Percentiles rank a stretch among this genome's conserved stretches.
These are phyloP conservation scores for Paramecium tetraurelia DNA, from an alignment of 73 alveolate genomes.

Conservation along the genomic window DNA sequence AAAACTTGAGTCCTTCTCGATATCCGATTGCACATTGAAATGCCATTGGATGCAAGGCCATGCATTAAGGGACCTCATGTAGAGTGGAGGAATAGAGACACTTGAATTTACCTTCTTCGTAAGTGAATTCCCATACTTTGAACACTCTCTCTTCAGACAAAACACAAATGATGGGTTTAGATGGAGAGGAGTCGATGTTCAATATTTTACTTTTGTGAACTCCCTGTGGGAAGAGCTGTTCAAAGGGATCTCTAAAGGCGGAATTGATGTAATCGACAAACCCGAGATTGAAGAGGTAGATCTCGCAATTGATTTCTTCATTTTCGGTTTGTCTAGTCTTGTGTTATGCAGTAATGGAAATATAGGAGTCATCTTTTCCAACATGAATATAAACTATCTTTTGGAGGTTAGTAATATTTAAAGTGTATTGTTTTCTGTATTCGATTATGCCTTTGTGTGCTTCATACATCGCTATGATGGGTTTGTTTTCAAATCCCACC, in stretches of 20 bases:
- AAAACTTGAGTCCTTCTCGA: slow-evolving; percentile 45
- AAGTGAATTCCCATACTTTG: slow-evolving; percentile 57
- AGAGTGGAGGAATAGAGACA: slow-evolving; percentile 44
- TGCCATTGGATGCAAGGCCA: slow-evolving; percentile 56
- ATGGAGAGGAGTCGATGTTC: slow-evolving; percentile 20
- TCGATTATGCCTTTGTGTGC: not conserved
- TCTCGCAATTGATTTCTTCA: slow-evolving; percentile 21
- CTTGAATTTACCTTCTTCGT: slow-evolving; percentile 30
- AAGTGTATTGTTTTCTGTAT: not conserved
- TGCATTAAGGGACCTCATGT: slow-evolving; percentile 55
- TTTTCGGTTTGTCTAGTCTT: not conserved
- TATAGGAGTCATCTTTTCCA: slow-evolving; percentile 23
- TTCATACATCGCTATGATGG: not conserved
- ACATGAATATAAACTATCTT: not conserved
- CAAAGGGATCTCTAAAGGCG: slow-evolving; percentile 60
- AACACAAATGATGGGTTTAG: slow-evolving; percentile 11
- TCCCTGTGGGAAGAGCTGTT: slow-evolving; percentile 48
- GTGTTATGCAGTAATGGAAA: not conserved
- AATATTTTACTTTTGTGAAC: slow-evolving; percentile 55
- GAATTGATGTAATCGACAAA: slow-evolving; percentile 52
- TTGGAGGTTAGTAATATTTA: not conserved
- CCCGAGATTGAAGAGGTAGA: slow-evolving; percentile 51
- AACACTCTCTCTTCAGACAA: slow-evolving; percentile 54
- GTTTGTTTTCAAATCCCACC: slow-evolving; percentile 22
- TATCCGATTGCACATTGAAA: slow-evolving; percentile 60